These are phyloP conservation scores for Aurantiochytrium sp. DNA, from an alignment of 108 stramenopile species.

Conservation along the genomic window DNA sequence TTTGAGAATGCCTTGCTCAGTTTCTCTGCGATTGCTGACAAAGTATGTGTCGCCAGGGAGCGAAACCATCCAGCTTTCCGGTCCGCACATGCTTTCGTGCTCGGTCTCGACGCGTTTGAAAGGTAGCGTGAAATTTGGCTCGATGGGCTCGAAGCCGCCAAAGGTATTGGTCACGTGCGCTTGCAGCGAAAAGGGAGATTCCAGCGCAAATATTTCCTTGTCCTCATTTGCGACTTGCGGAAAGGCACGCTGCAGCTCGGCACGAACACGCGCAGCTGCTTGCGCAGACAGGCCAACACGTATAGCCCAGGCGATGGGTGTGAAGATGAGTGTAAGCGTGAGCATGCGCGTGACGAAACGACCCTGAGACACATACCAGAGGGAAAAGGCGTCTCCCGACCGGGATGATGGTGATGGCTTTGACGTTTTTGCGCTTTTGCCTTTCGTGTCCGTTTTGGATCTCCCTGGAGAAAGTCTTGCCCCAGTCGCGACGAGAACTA, in stretches of 20 bases:
- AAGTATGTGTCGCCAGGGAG: background rate
- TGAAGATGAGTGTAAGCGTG: too few species aligned
- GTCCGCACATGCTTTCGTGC: background rate
- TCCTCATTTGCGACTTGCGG: background rate
- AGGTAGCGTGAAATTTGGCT: background rate
- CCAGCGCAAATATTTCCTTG: background rate
- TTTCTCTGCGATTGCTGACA: background rate
- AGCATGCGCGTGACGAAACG: too few species aligned
- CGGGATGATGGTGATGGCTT: too few species aligned
- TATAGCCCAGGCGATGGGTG: too few species aligned
- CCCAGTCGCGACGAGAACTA: background rate
- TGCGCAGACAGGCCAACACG: too few species aligned
- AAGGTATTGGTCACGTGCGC: background rate
- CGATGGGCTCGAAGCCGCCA: background rate
- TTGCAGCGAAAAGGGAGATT: background rate
- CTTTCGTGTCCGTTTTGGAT: too few species aligned
- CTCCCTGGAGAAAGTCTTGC: background rate
- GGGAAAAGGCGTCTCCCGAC: too few species aligned
- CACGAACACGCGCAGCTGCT: too few species aligned
- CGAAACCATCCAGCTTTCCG: background rate
- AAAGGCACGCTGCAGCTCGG: background rate
- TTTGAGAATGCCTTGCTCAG: background rate
- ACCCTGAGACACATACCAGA: too few species aligned
- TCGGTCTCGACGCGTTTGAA: background rate
- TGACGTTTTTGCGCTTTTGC: too few species aligned